phyloP scores from a whole-genome alignment of 1,284 basidiomycete species.

The Trametes sp. region DNA sequence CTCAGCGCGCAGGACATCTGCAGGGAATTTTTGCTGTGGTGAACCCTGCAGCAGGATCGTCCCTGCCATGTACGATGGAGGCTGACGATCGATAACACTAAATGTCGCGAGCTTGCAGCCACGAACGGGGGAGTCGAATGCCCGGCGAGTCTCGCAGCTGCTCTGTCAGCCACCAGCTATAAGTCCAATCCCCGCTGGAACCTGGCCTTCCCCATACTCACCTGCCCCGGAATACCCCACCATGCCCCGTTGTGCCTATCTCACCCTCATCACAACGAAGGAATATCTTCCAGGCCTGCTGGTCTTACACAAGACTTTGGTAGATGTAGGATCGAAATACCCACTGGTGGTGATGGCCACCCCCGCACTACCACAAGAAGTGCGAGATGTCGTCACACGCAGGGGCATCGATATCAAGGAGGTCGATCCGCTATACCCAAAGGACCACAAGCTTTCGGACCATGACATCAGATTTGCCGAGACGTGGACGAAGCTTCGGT shows the following conservation, averaged over 20 bases:
- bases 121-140: neutral
- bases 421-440: slow-evolving; percentile 69
- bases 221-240: slow-evolving; percentile 4
- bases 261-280: slow-evolving; percentile 70
- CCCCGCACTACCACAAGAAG: slow-evolving; percentile 60
- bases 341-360: slow-evolving; percentile 88
- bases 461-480: slow-evolving; percentile 79
- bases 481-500: slow-evolving; percentile 93
- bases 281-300: slow-evolving; percentile 80
- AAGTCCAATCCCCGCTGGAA: neutral
- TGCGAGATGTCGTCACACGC: slow-evolving; percentile 60
- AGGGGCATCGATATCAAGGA: slow-evolving; percentile 64
- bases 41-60: neutral
- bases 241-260: slow-evolving; percentile 55
- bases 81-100: slow-evolving; percentile 16
- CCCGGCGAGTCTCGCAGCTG: neutral
- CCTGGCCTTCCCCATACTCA: neutral
- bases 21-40: neutral
- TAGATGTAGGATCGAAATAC: slow-evolving; percentile 70
- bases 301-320: slow-evolving; percentile 75
- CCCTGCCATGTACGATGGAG: neutral
- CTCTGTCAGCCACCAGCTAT: slow-evolving; percentile 15
- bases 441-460: slow-evolving; percentile 52
- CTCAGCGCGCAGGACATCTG: neutral
- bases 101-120: slow-evolving; percentile 6